Base-by-base conservation (phyloP, 2,329 filamentous ascomycete genomes). In the Niveomyces coronatus region DNA sequence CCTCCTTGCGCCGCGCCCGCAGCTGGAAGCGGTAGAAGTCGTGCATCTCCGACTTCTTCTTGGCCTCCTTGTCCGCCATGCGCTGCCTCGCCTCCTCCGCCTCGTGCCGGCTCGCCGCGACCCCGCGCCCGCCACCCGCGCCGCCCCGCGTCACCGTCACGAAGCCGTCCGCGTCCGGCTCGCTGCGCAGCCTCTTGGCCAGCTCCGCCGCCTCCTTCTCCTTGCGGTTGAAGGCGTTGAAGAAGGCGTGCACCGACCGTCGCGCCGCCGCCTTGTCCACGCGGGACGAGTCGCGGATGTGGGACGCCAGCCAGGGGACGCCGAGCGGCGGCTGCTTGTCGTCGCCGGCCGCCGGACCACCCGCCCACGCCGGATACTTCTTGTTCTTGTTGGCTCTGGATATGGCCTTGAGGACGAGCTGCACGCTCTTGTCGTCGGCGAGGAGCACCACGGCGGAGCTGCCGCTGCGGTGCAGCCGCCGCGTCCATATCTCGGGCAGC, bases 91-190 rank as follows among this genome's bases (percentile, higher is more conserved):
- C 70, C 49, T 76, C 74, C 51, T 79, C 74, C 28, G 78, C 76
- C 51, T 83, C 86, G 48, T 81, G 81, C 44, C 78, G 71, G 39
- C 79, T 74, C 2, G 84, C 87, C 1, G 85, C 79, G n/a, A 81
- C 82, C 6, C 70, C 70, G 41, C 81, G 68, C 27, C 84, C 83
- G 18, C 87, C 87, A 39, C 84, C 73, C 2, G 80, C 83, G 28
- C 84, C 83, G 18, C 87, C 87, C 39, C 84, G 74, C 2, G 80
- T 83, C 17, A 98, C 91, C 4, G 88, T 96, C 34, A 96, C 74
- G 56, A 98, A 98, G 2, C 91, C 91, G 58, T 98, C 91, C 53
- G 86, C 88, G 57, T 98, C 91, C 0, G 89, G 86, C 51, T 86
- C 79, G 48, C 82, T 81, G 44, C 85, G 77, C 44, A 81, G 65